Evolutionary conservation across 2,329 filamentous ascomycete species (phyloP).

Genomic region (Neopestalotiopsis sp.): DNA sequence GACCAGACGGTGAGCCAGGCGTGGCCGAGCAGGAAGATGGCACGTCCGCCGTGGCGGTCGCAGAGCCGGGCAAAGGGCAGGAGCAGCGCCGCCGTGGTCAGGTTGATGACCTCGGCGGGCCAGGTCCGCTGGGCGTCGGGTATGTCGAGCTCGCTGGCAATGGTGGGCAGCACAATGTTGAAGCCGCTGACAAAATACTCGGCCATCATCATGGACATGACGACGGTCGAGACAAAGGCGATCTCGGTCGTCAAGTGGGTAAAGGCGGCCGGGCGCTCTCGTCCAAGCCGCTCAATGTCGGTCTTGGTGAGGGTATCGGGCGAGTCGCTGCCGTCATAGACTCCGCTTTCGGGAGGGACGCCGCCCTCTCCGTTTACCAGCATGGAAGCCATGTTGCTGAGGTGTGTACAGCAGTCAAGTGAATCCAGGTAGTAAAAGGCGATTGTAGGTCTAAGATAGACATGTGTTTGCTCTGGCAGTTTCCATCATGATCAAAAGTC

Average conservation of each 20-base stretch:
- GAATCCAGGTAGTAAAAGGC: neutral
- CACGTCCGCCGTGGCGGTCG: conserved; percentile 68
- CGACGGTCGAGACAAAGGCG: conserved; percentile 64
- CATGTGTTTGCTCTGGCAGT: neutral
- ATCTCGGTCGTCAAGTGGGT: conserved; percentile 55
- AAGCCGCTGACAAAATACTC: conserved; percentile 84
- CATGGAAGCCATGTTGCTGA: neutral
- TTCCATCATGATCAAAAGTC: neutral
- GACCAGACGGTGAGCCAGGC: conserved; percentile 73
- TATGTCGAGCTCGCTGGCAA: conserved; percentile 68
- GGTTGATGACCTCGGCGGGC: conserved; percentile 67
- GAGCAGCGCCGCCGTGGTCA: conserved; percentile 61
- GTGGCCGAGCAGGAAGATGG: conserved; percentile 64
- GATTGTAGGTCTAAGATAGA: neutral
- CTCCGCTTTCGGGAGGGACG: conserved; percentile 20
- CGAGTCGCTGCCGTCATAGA: conserved; percentile 22
- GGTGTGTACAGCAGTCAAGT: neutral
- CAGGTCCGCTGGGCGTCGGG: conserved; percentile 65
- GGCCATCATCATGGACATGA: conserved; percentile 64
- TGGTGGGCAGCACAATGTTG: conserved; percentile 71
- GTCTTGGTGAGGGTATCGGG: conserved; percentile 29
- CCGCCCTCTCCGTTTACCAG: conserved; percentile 21
- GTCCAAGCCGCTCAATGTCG: conserved; percentile 61
- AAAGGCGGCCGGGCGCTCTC: conserved; percentile 61
- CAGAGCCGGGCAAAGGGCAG: conserved; percentile 67